Conservation (phyloP, 495 filamentous ascomycete genomes). For the Aspergillus carlsbadensis region DNA sequence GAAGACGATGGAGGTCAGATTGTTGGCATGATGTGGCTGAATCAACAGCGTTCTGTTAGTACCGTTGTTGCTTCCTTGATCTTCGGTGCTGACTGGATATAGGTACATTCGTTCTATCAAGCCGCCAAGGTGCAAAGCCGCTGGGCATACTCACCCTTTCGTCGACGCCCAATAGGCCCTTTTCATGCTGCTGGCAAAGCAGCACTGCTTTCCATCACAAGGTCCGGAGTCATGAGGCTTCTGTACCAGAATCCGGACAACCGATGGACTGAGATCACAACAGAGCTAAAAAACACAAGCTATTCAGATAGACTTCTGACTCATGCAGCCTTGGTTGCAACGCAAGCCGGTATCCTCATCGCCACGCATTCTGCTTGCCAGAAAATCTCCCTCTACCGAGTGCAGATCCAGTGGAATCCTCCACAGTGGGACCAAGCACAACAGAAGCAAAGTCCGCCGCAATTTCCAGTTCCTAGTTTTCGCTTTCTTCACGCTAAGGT, state of each 20-base stretch:
- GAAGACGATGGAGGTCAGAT: slow-evolving; percentile 71
- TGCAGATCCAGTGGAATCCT: slow-evolving; percentile 51
- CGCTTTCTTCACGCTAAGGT: slow-evolving; percentile 41
- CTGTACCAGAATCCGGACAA: slow-evolving; percentile 68
- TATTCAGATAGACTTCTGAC: slow-evolving; percentile 70
- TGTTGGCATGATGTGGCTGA: slow-evolving; percentile 85
- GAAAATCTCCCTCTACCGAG: slow-evolving; percentile 63
- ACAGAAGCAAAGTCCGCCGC: slow-evolving; percentile 29
- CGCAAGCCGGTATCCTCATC: slow-evolving; percentile 65
- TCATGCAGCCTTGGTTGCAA: slow-evolving; percentile 75
- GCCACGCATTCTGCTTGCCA: slow-evolving; percentile 65
- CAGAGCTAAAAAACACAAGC: slow-evolving; percentile 67
- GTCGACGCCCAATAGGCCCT: slow-evolving; percentile 56
- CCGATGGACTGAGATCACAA: slow-evolving; percentile 63
- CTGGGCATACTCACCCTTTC: slow-evolving; percentile 51
- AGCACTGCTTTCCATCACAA: slow-evolving; percentile 68
- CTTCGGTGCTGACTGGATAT: neutral
- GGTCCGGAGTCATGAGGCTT: slow-evolving; percentile 65
- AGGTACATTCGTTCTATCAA: slow-evolving; percentile 53
- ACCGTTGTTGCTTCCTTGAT: neutral
- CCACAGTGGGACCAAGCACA: slow-evolving; percentile 37
- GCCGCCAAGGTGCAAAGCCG: slow-evolving; percentile 49
- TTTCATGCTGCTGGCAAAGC: slow-evolving; percentile 67
- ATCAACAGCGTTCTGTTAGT: slow-evolving; percentile 55
- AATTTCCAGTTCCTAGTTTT: slow-evolving; percentile 46